These are phyloP conservation scores for Boletus rex-veris DNA, from an alignment of 768 basidiomycete species.

Conservation along the genomic window DNA sequence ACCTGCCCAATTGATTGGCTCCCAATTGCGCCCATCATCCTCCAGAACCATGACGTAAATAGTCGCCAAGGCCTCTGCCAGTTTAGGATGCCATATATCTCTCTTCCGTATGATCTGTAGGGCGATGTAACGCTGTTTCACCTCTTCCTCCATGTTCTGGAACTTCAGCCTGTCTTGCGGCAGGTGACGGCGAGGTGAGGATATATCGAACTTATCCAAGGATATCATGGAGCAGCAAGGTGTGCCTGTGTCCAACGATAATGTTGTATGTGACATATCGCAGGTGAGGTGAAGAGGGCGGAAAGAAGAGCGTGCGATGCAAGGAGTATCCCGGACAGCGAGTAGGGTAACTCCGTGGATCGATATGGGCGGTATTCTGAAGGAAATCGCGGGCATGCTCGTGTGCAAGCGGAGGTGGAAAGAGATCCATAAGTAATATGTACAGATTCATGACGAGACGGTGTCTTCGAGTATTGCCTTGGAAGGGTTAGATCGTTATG, in stretches of 20 bases:
- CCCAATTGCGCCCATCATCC: conserved; percentile 46
- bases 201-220: conserved; percentile 46
- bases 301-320: conserved; percentile 35
- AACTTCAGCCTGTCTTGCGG: conserved; percentile 22
- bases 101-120: conserved; percentile 44
- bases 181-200: conserved; percentile 40
- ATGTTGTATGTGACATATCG: conserved; percentile 29
- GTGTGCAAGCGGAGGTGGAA: conserved; percentile 12
- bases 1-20: conserved; percentile 44
- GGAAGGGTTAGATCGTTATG: conserved; percentile 29
- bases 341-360: conserved; percentile 36
- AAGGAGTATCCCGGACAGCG: conserved; percentile 26
- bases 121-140: conserved; percentile 41
- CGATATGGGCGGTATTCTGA: conserved; percentile 33
- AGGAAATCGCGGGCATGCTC: conserved; percentile 34
- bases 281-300: conserved; percentile 33
- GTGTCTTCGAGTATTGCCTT: conserved; percentile 22
- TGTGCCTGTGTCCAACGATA: conserved; percentile 25
- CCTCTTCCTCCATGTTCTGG: conserved; percentile 40
- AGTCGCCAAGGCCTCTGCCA: conserved; percentile 48
- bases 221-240: conserved; percentile 41
- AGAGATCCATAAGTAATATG: conserved; percentile 21
- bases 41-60: conserved; percentile 60
- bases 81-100: conserved; percentile 32
- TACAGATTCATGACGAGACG: conserved; percentile 25